A percentile compares a stretch with the other conserved stretches of the same genome.
phyloP scores from a whole-genome alignment of 306 rosid species.

The Cucurbita pepo region DNA sequence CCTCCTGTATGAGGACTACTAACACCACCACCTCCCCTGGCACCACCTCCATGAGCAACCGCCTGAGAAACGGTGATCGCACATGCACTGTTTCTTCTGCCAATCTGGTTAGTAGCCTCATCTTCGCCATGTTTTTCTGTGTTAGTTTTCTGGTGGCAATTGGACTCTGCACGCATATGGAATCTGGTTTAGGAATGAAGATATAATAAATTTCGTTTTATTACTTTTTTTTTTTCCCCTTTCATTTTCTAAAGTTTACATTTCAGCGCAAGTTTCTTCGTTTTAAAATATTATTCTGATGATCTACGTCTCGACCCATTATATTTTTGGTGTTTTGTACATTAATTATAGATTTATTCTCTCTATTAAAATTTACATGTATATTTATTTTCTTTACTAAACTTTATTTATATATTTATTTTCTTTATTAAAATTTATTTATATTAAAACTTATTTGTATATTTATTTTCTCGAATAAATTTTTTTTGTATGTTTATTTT shows the following conservation, averaged over 20 bases:
- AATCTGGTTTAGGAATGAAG: neutral
- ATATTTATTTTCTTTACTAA: too few species aligned
- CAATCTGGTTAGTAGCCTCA: neutral
- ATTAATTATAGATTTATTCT: too few species aligned
- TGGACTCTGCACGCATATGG: neutral
- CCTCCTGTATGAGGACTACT: constrained; percentile 21
- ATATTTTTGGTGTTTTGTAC: too few species aligned
- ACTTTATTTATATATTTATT: too few species aligned
- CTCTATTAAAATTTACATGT: too few species aligned
- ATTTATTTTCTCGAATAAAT: too few species aligned
- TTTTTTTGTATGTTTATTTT: too few species aligned
- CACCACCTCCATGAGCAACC: constrained; percentile 13
- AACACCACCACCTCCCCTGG: constrained; percentile 7
- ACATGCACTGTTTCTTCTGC: neutral
- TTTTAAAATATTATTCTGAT: too few species aligned
- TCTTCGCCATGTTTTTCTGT: constrained; percentile 7
- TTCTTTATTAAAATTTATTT: too few species aligned
- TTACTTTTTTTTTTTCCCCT: neutral
- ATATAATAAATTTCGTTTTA: neutral
- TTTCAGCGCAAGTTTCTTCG: neutral
- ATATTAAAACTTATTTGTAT: too few species aligned
- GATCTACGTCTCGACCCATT: too few species aligned
- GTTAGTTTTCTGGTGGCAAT: neutral
- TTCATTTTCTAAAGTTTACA: neutral
- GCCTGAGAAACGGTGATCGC: constrained; percentile 12